Evolutionary conservation across 768 basidiomycete genomes (phyloP).

Genomic region (Boletus speciosus): DNA sequence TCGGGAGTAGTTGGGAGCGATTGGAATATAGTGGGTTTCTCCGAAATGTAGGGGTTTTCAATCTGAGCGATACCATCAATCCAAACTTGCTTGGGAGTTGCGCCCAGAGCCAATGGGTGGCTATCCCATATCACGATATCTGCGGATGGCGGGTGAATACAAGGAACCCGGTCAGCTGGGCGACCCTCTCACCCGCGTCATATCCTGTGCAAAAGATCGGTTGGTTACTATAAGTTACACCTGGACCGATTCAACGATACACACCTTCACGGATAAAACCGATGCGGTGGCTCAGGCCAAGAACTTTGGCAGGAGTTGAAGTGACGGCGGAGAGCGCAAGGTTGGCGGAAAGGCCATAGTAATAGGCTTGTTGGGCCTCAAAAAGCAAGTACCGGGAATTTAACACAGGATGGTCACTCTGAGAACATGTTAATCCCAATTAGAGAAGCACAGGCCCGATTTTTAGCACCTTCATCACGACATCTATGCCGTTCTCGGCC

Average conservation of each 20-base stretch:
- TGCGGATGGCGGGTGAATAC: conserved; percentile 19
- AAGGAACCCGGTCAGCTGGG: neutral
- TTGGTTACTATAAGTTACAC: neutral
- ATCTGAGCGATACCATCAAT: conserved; percentile 83
- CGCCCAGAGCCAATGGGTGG: conserved; percentile 74
- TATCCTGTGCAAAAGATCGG: conserved; percentile 41
- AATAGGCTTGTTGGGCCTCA: conserved; percentile 65
- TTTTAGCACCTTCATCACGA: conserved; percentile 55
- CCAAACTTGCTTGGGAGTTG: conserved; percentile 76
- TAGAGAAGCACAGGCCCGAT: conserved; percentile 19
- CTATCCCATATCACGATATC: conserved; percentile 76
- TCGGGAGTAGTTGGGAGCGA: conserved; percentile 50
- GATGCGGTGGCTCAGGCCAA: conserved; percentile 74
- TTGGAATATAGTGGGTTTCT: conserved; percentile 58
- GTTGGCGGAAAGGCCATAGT: conserved; percentile 64
- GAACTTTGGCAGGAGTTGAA: conserved; percentile 61
- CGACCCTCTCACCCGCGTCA: conserved; percentile 53
- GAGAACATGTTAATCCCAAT: conserved; percentile 12
- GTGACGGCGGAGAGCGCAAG: conserved; percentile 70
- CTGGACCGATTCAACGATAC: neutral
- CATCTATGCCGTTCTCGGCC: conserved; percentile 51
- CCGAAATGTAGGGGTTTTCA: conserved; percentile 39
- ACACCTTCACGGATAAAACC: conserved; percentile 57
- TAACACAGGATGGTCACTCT: conserved; percentile 53
- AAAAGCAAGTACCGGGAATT: conserved; percentile 55